Evolutionary conservation across 2,329 filamentous ascomycete species (phyloP), one percentile per base, ranked within the genome.

Genomic region (Hortaea sp.): DNA sequence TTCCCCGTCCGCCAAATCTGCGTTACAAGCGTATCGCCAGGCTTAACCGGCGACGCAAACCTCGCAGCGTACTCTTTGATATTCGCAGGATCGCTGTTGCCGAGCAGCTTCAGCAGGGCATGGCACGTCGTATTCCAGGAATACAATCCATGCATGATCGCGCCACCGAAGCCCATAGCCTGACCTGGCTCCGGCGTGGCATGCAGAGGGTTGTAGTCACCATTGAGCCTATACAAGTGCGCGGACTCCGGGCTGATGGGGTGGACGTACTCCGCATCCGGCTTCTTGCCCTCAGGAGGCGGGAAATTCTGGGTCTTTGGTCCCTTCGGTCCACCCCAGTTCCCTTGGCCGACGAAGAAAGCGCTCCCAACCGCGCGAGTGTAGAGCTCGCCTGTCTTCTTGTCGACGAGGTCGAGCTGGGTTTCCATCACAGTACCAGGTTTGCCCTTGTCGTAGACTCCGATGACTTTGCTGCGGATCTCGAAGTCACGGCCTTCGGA

Each of bases 171-270:
- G 49, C 89, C 88, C 86, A 95, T 94, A 70, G 88, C 84, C 67
- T 78, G 42, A 7, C 52, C 52, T 0, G 88, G 86, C 68, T 88
- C 85, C 9, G 88, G 88, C 12, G 85, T 85, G 5, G 87, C 88
- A 64, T 95, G 88, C 32, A 95, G 80, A 29, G 88, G 89, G 71
- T 95, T 95, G 69, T 95, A 95, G 70, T 95, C 89, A 54, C 88
- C 88, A 58, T 94, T 95, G 43, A 95, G 76, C 68, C 77, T 78
- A 67, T 92, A 92, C 46, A 92, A 71, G 52, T 85, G 77, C 6
- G 86, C 79, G 4, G 85, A 85, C 69, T 89, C 80, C 44, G 71
- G 62, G 28, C 72, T 84, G 4, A 84, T 88, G 66, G 88, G 82
- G 58, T 84, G 77, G 43, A 53, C 52, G 55, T 85, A 77, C 5